A percentile compares a stretch with the other conserved stretches of the same genome.
phyloP scores from a whole-genome alignment of 2,329 filamentous ascomycete species.

The Rhynchosporium graminicola region DNA sequence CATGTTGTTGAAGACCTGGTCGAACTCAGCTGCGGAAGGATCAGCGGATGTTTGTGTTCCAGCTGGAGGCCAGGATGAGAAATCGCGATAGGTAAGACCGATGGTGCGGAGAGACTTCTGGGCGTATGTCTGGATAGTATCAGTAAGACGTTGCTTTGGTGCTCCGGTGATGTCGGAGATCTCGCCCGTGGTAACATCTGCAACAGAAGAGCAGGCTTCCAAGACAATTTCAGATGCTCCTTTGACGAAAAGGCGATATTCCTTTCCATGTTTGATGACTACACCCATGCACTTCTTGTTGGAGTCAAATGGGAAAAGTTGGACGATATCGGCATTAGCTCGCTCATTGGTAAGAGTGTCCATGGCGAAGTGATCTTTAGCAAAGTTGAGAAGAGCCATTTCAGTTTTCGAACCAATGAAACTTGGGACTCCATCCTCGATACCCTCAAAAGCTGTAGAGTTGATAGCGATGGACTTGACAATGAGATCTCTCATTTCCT shows the following conservation, averaged over 20 bases:
- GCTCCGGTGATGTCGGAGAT: conserved; percentile 36
- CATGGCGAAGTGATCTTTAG: conserved; percentile 65
- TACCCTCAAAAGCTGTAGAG: conserved; percentile 68
- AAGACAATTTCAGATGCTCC: conserved; percentile 56
- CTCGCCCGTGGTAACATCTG: conserved; percentile 56
- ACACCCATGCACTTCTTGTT: conserved; percentile 69
- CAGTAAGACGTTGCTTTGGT: conserved; percentile 46
- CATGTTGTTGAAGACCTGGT: conserved; percentile 70
- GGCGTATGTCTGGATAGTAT: conserved; percentile 62
- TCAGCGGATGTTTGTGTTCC: conserved; percentile 58
- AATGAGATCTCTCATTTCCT: conserved; percentile 21
- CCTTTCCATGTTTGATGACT: conserved; percentile 53
- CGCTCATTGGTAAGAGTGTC: conserved; percentile 61
- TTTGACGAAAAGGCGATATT: conserved; percentile 52
- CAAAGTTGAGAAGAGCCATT: conserved; percentile 71
- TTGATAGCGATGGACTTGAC: conserved; percentile 61
- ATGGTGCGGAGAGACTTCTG: conserved; percentile 74
- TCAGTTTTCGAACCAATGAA: conserved; percentile 80
- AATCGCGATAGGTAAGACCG: conserved; percentile 72
- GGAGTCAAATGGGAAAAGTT: conserved; percentile 47
- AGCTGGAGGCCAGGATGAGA: conserved; percentile 65
- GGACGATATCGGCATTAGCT: conserved; percentile 59
- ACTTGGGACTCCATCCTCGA: conserved; percentile 56
- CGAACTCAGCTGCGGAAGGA: conserved; percentile 61
- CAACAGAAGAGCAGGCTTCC: conserved; percentile 50